Percentiles rank a stretch among this genome's conserved stretches.
These are phyloP conservation scores for Monascus ruber DNA, from an alignment of 2,329 filamentous ascomycete species.

Conservation along the genomic window DNA sequence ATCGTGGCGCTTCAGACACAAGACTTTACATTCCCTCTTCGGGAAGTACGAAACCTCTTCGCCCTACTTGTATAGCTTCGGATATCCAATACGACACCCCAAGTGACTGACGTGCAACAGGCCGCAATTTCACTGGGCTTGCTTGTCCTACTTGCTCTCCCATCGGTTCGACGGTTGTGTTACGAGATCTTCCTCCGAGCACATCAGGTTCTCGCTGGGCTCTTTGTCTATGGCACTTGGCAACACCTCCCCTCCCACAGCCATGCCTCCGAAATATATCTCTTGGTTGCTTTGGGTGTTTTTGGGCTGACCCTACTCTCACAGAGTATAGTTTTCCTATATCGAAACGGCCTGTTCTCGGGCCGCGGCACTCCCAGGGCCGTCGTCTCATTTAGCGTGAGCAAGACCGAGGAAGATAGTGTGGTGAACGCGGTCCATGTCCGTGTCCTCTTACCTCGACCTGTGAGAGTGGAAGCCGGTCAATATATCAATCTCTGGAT, in stretches of 20 bases:
- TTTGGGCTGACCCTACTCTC: slow-evolving; percentile 8
- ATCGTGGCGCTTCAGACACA: slow-evolving; percentile 1
- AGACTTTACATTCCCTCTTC: slow-evolving; percentile 1
- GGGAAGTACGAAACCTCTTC: slow-evolving; percentile 2
- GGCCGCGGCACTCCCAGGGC: slow-evolving; percentile 5
- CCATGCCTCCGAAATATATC: slow-evolving; percentile 7
- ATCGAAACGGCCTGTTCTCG: slow-evolving; percentile 12
- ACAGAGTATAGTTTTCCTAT: slow-evolving; percentile 10
- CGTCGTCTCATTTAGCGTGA: background rate
- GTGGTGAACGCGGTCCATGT: background rate
- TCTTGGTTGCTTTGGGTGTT: slow-evolving; percentile 9
- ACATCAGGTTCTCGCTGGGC: slow-evolving; percentile 10
- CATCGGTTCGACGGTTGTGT: slow-evolving; percentile 8
- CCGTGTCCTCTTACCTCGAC: background rate
- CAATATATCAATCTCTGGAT: slow-evolving; percentile 13
- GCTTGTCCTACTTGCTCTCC: slow-evolving; percentile 10
- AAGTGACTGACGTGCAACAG: slow-evolving; percentile 3
- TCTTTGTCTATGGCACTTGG: slow-evolving; percentile 13
- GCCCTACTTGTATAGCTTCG: slow-evolving; percentile 1
- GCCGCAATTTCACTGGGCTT: slow-evolving; percentile 3
- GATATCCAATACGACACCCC: background rate
- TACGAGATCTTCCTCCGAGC: slow-evolving; percentile 16
- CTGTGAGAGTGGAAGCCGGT: background rate
- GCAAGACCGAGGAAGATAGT: background rate
- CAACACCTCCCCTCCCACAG: slow-evolving; percentile 7